Evolutionary conservation across 352 stramenopile genomes (phyloP).

Genomic region (Blastocystis sp.): DNA sequence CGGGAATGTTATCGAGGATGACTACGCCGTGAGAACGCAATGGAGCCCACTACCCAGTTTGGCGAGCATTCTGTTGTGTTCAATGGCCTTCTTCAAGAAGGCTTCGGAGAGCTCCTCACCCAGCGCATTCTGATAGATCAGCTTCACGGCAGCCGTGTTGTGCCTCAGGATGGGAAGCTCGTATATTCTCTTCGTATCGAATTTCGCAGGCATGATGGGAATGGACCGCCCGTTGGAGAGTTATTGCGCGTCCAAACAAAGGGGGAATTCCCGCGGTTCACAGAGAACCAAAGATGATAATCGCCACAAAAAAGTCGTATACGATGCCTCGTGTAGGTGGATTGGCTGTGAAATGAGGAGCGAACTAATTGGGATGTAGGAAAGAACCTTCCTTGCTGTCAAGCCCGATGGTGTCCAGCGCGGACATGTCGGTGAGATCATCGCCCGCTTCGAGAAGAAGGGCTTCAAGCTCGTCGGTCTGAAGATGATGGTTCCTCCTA

Average conservation of each 20-base stretch:
- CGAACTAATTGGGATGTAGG: slow-evolving; percentile 70
- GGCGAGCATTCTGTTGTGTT: slow-evolving; percentile 23
- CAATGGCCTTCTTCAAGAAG: slow-evolving; percentile 34
- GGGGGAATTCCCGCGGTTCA: neutral
- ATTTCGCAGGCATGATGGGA: slow-evolving; percentile 10
- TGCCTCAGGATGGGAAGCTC: slow-evolving; percentile 46
- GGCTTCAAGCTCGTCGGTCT: slow-evolving; percentile 92
- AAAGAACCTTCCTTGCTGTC: slow-evolving; percentile 77
- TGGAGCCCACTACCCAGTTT: slow-evolving; percentile 18
- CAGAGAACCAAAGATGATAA: neutral
- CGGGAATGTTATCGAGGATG: slow-evolving; percentile 65
- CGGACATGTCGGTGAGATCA: slow-evolving; percentile 87
- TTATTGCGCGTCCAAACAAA: neutral
- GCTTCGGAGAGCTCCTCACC: slow-evolving; percentile 10
- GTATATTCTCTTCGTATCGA: slow-evolving; percentile 60
- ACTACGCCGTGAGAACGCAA: slow-evolving; percentile 4
- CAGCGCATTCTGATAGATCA: slow-evolving; percentile 40
- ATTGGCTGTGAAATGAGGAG: slow-evolving; percentile 72
- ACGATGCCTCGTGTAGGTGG: slow-evolving; percentile 28
- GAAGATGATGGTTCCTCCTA: slow-evolving; percentile 82
- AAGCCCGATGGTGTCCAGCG: slow-evolving; percentile 96
- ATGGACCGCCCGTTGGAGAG: neutral
- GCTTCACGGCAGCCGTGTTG: slow-evolving; percentile 31
- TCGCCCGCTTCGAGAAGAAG: slow-evolving; percentile 93
- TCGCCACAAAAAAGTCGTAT: neutral